Evolutionary conservation across 2,329 filamentous ascomycete species (phyloP), one percentile per base, ranked within the genome.

Genomic region (Graphium sp.): DNA sequence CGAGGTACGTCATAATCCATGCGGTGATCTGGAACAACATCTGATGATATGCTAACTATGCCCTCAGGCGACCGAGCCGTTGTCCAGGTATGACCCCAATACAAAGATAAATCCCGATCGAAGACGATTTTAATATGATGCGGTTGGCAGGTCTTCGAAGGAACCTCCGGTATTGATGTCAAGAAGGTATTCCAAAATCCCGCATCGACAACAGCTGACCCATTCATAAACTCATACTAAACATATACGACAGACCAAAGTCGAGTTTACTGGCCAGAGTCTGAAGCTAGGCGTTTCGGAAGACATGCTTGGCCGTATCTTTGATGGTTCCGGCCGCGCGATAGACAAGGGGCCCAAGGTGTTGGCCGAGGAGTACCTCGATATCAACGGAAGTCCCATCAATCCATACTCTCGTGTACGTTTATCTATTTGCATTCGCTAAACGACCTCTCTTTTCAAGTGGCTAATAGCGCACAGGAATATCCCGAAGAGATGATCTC

Each of bases 401-500:
- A 98, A 98, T 62, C 89, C 89, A 36, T 95, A 89, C 62, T 87
- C 85, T 35, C 74, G 89, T 64, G 87, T 91, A 68, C 44, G 71
- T 48, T 31, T 20, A 29, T 29, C 9, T n/a, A 11, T 8, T n/a
- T 28, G 10, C 12, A 12, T 15, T 18, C 29, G 18, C 21, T 31
- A 17, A 9, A 9, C 22, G 12, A 10, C 24, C 24, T 8, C 25
- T 10, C 6, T 19, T 7, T 12, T 7, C 22, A 8, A 15, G 4
- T 20, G 12, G 9, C 40, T 45, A 31, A 46, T 35, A 36, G 21
- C 30, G 20, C 23, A 15, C 38, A 91, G 83, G 82, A 93, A 42
- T 98, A 98, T 52, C 89, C 89, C 47, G 89, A 98, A 62, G 91
- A 98, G 60, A 98, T 98, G 87, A 95, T 98, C 47, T 89, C 87